Percentiles rank a stretch among this genome's conserved stretches.
Conservation (phyloP, 2,329 filamentous ascomycete genomes). For the Pseudogymnoascus pannorum region DNA sequence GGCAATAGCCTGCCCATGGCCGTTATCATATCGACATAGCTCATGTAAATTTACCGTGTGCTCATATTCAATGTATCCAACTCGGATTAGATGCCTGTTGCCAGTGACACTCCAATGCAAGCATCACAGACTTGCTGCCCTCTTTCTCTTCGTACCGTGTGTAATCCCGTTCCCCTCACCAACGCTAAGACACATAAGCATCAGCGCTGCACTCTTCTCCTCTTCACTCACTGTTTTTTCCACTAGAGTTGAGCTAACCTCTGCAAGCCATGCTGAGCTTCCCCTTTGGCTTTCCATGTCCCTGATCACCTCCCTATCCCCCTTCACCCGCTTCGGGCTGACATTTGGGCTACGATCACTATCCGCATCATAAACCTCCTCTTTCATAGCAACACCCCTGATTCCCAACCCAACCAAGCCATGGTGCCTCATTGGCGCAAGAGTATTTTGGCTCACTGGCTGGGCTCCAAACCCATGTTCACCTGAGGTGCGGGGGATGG, state of each 20-base stretch:
- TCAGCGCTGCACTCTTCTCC: slow-evolving; percentile 5
- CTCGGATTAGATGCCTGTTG: background rate
- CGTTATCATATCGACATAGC: slow-evolving; percentile 3
- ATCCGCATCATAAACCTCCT: background rate
- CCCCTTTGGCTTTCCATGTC: background rate
- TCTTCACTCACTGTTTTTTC: background rate
- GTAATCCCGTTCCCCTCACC: background rate
- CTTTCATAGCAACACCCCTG: background rate
- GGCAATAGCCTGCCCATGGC: background rate
- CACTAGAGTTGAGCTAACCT: background rate
- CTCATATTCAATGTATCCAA: background rate
- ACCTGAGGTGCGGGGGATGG: slow-evolving; percentile 30
- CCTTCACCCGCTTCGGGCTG: background rate
- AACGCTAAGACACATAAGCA: slow-evolving; percentile 2
- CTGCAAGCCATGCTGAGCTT: background rate
- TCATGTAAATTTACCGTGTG: background rate
- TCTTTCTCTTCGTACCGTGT: background rate
- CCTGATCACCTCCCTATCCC: background rate
- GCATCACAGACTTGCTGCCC: background rate
- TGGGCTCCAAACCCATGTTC: background rate
- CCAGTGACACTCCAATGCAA: background rate
- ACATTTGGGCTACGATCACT: background rate
- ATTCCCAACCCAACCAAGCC: background rate
- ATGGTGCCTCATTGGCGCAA: background rate
- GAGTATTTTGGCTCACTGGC: background rate